Base-by-base conservation (phyloP, 495 filamentous ascomycete genomes). In the Aspergillus steynii region DNA sequence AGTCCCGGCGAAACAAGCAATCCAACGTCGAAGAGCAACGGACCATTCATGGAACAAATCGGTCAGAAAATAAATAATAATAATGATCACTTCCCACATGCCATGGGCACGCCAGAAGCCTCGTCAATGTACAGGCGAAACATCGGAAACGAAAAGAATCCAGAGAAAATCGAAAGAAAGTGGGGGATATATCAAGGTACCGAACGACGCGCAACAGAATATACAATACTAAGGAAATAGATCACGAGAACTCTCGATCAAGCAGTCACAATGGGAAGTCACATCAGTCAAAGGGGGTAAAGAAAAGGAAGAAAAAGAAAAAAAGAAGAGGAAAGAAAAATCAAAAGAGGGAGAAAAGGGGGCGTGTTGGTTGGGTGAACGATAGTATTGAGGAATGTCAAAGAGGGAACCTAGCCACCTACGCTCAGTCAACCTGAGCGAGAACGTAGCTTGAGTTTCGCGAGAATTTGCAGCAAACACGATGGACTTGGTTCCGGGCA, bases 51-150 rank as follows among this genome's bases (percentile, higher is more conserved):
- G 34, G 45, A 55, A 29, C 32, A 37, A 26, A 28, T 53, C 10
- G 5, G 34, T 26, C 4, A 53, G 28, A 28, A 29, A 53, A 14
- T 28, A 53, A 48, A 48, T 7, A 29, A 50, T 58, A 48, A 25
- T 26, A 12, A 53, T 42, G 45, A 10, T 20, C 55, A 26, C 50
- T 31, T 51, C 42, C 55, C 2, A 64, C 60, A 46, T 25, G 50
- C 37, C 31, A 32, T 57, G 46, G 26, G 51, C 52, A 55, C 20
- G 27, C 37, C 37, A 37, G 27, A 60, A 55, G 29, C 45, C 34
- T 61, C 62, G 53, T 64, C 51, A 59, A 55, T 65, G 53, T 59
- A 60, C 62, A 72, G 63, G 29, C 62, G 65, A 60, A 65, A 66
- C 46, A 66, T 54, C 66, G 67, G 58, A 67, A 63, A 58, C 47